Percentiles rank a stretch among this genome's conserved stretches.
These are phyloP conservation scores for Cyclotella choctawhatcheeana DNA, from an alignment of 108 stramenopile genomes.

Conservation along the genomic window DNA sequence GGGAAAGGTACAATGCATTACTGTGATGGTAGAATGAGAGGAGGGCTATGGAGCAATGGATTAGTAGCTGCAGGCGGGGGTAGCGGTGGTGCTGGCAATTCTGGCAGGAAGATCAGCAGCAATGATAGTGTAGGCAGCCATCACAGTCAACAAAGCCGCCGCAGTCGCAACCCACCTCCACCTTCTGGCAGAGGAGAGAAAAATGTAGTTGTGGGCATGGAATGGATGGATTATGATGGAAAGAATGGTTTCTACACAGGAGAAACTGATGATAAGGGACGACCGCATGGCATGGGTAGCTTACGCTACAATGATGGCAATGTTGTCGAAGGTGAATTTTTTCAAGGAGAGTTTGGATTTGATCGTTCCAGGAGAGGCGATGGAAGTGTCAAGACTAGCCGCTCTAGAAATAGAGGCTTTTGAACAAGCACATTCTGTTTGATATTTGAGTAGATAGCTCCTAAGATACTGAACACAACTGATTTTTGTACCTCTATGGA, in stretches of 20 bases:
- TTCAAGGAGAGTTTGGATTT: conserved; percentile 39
- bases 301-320: conserved; percentile 28
- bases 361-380: conserved; percentile 17
- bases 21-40: conserved; percentile 39
- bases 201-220: conserved; percentile 18
- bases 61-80: conserved; percentile 14
- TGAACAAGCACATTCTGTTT: no score
- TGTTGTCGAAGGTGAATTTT: conserved; percentile 33
- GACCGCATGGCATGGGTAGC: conserved; percentile 38
- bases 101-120: conserved; percentile 5
- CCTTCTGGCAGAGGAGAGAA: background rate
- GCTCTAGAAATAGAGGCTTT: conserved; percentile 8
- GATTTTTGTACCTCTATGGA: no score
- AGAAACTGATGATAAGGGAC: conserved; percentile 27
- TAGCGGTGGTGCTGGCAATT: background rate
- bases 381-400: background rate
- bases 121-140: conserved; percentile 15
- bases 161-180: background rate
- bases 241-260: conserved; percentile 24
- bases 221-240: conserved; percentile 31
- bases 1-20: conserved; percentile 62
- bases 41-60: conserved; percentile 47
- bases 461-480: no score
- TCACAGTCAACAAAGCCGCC: conserved; percentile 1
- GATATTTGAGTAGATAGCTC: no score